These are phyloP conservation scores for Leishmania aethiopica DNA, from an alignment of 208 protist species.

Conservation along the genomic window DNA sequence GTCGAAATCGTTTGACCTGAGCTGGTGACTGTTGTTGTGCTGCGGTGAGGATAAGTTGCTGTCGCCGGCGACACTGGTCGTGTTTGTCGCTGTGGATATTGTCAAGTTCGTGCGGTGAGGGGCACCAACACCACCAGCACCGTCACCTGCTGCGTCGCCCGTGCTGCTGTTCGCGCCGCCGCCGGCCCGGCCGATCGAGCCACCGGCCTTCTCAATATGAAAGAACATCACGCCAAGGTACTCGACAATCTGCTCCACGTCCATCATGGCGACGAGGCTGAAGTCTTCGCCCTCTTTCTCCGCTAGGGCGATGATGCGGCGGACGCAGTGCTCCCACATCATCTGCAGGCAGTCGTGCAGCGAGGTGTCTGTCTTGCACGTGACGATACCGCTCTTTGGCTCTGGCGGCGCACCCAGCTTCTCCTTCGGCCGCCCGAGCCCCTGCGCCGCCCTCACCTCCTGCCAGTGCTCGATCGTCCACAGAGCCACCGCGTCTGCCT, in stretches of 20 bases:
- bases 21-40: constrained; percentile 13
- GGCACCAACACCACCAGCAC: not conserved
- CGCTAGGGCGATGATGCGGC: constrained; percentile 63
- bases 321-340: constrained; percentile 60
- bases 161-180: constrained; percentile 13
- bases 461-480: constrained; percentile 77
- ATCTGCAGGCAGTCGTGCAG: constrained; percentile 70
- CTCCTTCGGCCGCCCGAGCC: constrained; percentile 23
- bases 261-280: constrained; percentile 74
- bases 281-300: constrained; percentile 72
- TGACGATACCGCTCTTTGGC: constrained; percentile 35
- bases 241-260: constrained; percentile 84
- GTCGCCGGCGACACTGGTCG: constrained; percentile 15
- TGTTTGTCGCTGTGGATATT: constrained; percentile 14
- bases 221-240: constrained; percentile 86
- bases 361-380: constrained; percentile 68
- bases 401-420: constrained; percentile 4
- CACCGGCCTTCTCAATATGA: constrained; percentile 59
- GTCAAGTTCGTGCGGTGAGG: constrained; percentile 19
- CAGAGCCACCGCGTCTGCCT: constrained; percentile 58
- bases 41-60: constrained; percentile 9
- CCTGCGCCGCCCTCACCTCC: constrained; percentile 31
- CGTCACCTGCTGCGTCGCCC: not conserved
- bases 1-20: constrained; percentile 20
- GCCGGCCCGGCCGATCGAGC: constrained; percentile 12